Base-by-base conservation (phyloP, 768 basidiomycete species). In the Lanmaoa pseudosensibilis region DNA sequence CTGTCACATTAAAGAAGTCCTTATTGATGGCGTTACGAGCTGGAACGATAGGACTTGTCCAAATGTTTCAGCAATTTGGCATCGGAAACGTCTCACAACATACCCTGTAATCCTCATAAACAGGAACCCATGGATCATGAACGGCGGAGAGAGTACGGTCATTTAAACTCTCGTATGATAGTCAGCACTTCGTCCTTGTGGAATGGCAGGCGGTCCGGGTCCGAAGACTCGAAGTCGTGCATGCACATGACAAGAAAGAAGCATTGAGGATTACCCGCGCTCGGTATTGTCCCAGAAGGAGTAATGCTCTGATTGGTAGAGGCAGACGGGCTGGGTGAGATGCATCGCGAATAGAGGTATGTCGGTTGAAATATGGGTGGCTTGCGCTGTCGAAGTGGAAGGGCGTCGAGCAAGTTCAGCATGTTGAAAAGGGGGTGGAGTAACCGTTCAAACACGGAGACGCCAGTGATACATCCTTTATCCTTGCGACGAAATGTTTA, bases 211-310 rank as follows among this genome's bases (percentile, higher is more conserved):
- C 85, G 83, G 62, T 79, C 80, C 16, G 77, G 70, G 60, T 90
- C 90, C 23, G 79, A 73, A 4, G 87, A 81, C 23, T 75, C 66
- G 63, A 88, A 91, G 70, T 90, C 87, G 65, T 85, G 80, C 68
- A 87, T 73, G 70, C 87, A 88, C 9, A 88, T 67, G 64, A 80
- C 83, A 25, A 54, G 54, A 33, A 79, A 69, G 11, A 75, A 62
- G 36, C 69, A 65, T 32, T 74, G 75, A 23, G 67, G 65, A 43
- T 54, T 65, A 39, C 67, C 69, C 5, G 67, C 68, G n/a, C 69
- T 67, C 4, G 74, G 68, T 23, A 74, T 68, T 32, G 73, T 69
- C 27, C 58, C 63, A 36, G 51, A 57, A 19, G 49, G 15, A 5
- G 53, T 54, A 36, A 48, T 23, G 41, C 52, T 60, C 38, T 43